These are phyloP conservation scores for Candida andamanensis DNA, from an alignment of 805 yeast species.

Conservation along the genomic window DNA sequence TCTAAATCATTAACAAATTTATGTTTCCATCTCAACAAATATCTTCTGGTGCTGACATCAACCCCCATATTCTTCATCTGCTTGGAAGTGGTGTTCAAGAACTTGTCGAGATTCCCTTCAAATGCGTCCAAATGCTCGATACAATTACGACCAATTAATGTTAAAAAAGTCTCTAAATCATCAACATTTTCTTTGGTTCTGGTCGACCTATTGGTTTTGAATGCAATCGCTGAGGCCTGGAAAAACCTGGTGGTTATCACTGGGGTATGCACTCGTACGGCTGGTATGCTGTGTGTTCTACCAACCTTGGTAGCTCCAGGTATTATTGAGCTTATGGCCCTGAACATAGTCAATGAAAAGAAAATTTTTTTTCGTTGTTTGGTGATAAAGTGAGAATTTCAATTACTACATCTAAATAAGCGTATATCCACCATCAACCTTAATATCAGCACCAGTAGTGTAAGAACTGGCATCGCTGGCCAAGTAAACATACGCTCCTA, in stretches of 20 bases:
- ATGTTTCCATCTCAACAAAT: conserved; percentile 69
- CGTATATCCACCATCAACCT: conserved; percentile 44
- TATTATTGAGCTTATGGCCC: conserved; percentile 1
- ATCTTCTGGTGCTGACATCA: conserved; percentile 65
- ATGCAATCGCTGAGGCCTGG: conserved; percentile 8
- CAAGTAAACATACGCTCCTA: conserved; percentile 42
- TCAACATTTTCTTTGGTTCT: conserved; percentile 41
- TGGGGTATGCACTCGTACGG: neutral
- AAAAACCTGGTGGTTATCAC: conserved; percentile 5
- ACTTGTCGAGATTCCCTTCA: conserved; percentile 52
- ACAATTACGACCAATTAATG: conserved; percentile 73
- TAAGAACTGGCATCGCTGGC: conserved; percentile 41
- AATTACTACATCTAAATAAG: conserved; percentile 1
- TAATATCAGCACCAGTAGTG: conserved; percentile 42
- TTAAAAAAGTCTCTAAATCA: conserved; percentile 69
- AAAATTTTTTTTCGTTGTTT: conserved; percentile 2
- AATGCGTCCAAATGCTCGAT: conserved; percentile 63
- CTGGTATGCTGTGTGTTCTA: no score
- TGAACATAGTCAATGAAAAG: conserved; percentile 3
- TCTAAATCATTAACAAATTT: conserved; percentile 53
- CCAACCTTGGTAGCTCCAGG: no score
- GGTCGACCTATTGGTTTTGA: conserved; percentile 50
- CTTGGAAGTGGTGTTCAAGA: conserved; percentile 52
- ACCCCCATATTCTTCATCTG: conserved; percentile 73
- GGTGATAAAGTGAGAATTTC: neutral